Percentiles rank a stretch among this genome's conserved stretches.
phyloP scores from a whole-genome alignment of 495 filamentous ascomycete genomes.

The Penicillium atrosanguineum region DNA sequence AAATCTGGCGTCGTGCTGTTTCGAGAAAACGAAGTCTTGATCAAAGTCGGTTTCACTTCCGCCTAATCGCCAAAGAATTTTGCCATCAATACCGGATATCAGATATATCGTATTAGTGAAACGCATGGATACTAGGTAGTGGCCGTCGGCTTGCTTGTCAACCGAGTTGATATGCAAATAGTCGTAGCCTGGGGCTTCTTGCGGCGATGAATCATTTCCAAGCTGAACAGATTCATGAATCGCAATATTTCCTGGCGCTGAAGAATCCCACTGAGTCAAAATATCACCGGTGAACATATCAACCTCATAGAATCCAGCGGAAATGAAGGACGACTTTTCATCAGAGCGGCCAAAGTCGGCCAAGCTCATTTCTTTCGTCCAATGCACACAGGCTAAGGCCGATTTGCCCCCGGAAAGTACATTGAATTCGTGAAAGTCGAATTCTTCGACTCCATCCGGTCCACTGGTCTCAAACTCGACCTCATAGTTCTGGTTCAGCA shows the following conservation, averaged over 20 bases:
- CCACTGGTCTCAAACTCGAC: constrained; percentile 27
- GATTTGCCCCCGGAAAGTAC: constrained; percentile 4
- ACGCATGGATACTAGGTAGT: too few relatives aligned
- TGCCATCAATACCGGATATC: too few relatives aligned
- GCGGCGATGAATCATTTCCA: neutral
- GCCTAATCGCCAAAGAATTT: too few relatives aligned
- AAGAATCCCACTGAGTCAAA: constrained; percentile 22
- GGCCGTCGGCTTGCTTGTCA: too few relatives aligned
- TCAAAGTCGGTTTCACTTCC: too few relatives aligned
- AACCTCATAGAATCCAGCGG: constrained; percentile 21
- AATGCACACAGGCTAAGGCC: constrained; percentile 11
- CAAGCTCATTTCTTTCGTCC: constrained; percentile 20
- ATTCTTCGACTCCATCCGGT: constrained; percentile 6
- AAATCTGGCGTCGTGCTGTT: too few relatives aligned
- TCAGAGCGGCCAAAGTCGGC: constrained; percentile 22
- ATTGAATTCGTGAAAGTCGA: constrained; percentile 25
- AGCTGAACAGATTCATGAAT: constrained; percentile 5
- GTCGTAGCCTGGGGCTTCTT: neutral
- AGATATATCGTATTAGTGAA: too few relatives aligned
- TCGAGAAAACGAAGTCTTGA: too few relatives aligned
- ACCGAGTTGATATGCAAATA: too few relatives aligned
- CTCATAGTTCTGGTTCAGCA: constrained; percentile 2
- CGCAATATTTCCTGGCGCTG: constrained; percentile 19
- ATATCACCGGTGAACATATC: constrained; percentile 17
- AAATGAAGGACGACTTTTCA: constrained; percentile 16